phyloP scores from a whole-genome alignment of 805 yeast genomes.

The Middelhovenomyces tepae region DNA sequence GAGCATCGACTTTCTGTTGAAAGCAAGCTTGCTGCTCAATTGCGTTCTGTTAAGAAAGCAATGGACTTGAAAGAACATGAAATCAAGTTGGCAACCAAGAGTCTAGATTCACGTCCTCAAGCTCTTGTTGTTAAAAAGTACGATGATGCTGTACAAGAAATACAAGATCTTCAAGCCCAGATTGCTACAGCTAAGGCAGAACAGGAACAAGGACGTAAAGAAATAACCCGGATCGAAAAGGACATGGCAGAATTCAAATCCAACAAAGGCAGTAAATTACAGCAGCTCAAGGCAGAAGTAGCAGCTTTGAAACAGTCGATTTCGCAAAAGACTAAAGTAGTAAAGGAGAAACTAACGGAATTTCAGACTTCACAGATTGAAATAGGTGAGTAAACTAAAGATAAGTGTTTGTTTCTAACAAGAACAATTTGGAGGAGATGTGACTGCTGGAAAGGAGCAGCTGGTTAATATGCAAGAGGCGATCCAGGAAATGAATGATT shows the following conservation, averaged over 20 bases:
- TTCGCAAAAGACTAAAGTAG: conserved; percentile 28
- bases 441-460: conserved; percentile 37
- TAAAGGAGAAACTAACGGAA: conserved; percentile 40
- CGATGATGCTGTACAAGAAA: conserved; percentile 37
- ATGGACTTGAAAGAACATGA: conserved; percentile 27
- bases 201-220: conserved; percentile 30
- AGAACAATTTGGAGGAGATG: conserved; percentile 61
- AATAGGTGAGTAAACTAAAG: too few species aligned
- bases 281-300: conserved; percentile 38
- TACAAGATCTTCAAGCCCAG: conserved; percentile 32
- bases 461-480: conserved; percentile 29
- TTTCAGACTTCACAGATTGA: conserved; percentile 63
- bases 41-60: conserved; percentile 19
- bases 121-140: conserved; percentile 23
- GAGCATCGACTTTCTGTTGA: conserved; percentile 35
- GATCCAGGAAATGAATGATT: conserved; percentile 27
- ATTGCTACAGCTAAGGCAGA: conserved; percentile 31
- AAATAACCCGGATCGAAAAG: conserved; percentile 47
- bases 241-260: conserved; percentile 76
- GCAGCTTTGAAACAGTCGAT: conserved; percentile 31
- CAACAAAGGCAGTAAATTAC: conserved; percentile 74
- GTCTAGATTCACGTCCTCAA: conserved; percentile 15
- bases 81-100: conserved; percentile 19
- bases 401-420: too few species aligned
- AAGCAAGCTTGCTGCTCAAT: conserved; percentile 21